These are phyloP conservation scores for Candida neerlandica DNA, from an alignment of 1,139 yeast species.

Conservation along the genomic window DNA sequence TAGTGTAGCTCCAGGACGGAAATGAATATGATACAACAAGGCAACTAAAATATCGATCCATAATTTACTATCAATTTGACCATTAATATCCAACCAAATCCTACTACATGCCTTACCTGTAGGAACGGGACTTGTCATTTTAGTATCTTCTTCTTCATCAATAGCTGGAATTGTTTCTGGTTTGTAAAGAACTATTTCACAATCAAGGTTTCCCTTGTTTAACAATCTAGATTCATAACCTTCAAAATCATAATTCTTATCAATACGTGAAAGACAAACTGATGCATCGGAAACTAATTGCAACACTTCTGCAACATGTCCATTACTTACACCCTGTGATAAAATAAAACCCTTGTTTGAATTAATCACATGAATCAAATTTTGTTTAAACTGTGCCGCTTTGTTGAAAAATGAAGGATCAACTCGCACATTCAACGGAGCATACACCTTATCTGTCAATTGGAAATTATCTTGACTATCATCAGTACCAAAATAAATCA, in stretches of 20 bases:
- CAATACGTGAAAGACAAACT: conserved; percentile 53
- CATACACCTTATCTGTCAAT: conserved; percentile 59
- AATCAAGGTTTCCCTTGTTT: conserved; percentile 62
- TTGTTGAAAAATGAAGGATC: conserved; percentile 44
- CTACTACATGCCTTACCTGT: conserved; percentile 63
- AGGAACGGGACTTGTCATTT: conserved; percentile 45
- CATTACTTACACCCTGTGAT: conserved; percentile 60
- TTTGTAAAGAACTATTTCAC: conserved; percentile 53
- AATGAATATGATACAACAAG: conserved; percentile 52
- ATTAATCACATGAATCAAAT: conserved; percentile 38
- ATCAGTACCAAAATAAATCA: conserved; percentile 49
- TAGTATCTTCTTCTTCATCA: background rate
- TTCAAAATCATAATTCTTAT: conserved; percentile 48
- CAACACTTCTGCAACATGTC: conserved; percentile 58
- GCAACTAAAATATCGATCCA: conserved; percentile 61
- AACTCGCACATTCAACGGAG: conserved; percentile 41
- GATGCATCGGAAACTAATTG: conserved; percentile 42
- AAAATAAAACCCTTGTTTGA: conserved; percentile 55
- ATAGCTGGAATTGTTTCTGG: conserved; percentile 2
- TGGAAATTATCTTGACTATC: conserved; percentile 50
- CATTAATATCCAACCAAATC: conserved; percentile 72
- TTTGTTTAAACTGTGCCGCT: conserved; percentile 46
- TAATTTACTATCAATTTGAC: conserved; percentile 56
- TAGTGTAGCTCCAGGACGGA: conserved; percentile 65
- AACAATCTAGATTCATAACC: conserved; percentile 66